A percentile compares a stretch with the other conserved stretches of the same genome.
These are phyloP conservation scores for Juglanconis oblonga DNA, from an alignment of 2,329 filamentous ascomycete genomes.

Conservation along the genomic window DNA sequence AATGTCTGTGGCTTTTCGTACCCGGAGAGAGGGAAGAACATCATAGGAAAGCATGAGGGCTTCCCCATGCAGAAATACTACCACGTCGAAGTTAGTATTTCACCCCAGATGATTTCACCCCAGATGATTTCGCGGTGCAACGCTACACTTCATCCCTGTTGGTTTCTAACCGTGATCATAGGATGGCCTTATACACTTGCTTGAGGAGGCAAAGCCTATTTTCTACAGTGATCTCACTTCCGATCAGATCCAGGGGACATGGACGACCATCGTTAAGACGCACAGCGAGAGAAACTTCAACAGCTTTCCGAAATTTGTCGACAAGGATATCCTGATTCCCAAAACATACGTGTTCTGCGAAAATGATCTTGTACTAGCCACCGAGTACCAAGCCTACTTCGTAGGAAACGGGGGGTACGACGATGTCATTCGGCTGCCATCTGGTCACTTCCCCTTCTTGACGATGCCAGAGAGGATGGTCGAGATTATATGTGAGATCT, in stretches of 20 bases:
- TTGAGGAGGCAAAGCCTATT: not conserved
- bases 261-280: not conserved
- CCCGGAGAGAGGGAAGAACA: constrained; percentile 1
- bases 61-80: constrained; percentile 5
- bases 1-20: constrained; percentile 12
- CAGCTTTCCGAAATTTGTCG: constrained; percentile 6
- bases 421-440: constrained; percentile 8
- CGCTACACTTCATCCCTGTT: not conserved
- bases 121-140: not conserved
- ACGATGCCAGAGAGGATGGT: constrained; percentile 1
- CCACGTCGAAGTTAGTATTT: not conserved
- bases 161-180: not conserved
- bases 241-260: not conserved
- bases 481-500: constrained; percentile 5
- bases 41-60: not conserved
- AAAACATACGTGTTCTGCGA: constrained; percentile 13
- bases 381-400: constrained; percentile 10
- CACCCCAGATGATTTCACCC: not conserved
- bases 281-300: constrained; percentile 11
- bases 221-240: constrained; percentile 1
- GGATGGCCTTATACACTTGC: constrained; percentile 13
- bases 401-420: constrained; percentile 2
- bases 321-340: constrained; percentile 6
- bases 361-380: constrained; percentile 2
- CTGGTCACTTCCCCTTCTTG: constrained; percentile 9